phyloP scores from a whole-genome alignment of 495 filamentous ascomycete species.

The Apiosordaria backusii region DNA sequence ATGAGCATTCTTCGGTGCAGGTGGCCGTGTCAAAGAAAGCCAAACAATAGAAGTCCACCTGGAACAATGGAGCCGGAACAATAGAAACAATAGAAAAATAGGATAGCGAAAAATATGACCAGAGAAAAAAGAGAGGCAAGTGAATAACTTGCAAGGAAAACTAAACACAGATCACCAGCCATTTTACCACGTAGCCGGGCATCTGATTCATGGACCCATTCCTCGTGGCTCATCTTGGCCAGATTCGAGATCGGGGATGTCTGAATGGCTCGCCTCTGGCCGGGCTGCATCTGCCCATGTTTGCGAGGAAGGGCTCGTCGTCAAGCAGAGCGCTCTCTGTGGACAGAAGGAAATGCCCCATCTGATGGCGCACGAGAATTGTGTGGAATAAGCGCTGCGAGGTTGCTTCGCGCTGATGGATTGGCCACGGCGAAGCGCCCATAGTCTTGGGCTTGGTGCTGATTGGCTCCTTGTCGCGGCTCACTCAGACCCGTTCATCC shows the following conservation, averaged over 20 bases:
- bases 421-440: slow-evolving; percentile 29
- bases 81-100: not conserved
- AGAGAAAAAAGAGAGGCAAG: slow-evolving; percentile 8
- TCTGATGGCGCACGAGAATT: slow-evolving; percentile 19
- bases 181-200: not conserved
- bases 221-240: not conserved
- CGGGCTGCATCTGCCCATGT: slow-evolving; percentile 19
- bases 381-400: slow-evolving; percentile 38
- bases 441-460: slow-evolving; percentile 4
- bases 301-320: slow-evolving; percentile 16
- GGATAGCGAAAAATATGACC: not conserved
- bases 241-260: not conserved
- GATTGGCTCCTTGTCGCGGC: slow-evolving; percentile 34
- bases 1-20: slow-evolving; percentile 13
- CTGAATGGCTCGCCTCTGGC: slow-evolving; percentile 18
- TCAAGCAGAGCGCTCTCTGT: slow-evolving; percentile 25
- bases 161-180: not conserved
- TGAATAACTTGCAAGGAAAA: not conserved
- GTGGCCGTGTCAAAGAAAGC: not conserved
- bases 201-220: not conserved
- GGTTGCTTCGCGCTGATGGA: slow-evolving; percentile 18
- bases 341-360: slow-evolving; percentile 16
- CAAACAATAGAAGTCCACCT: slow-evolving; percentile 16
- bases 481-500: slow-evolving; percentile 22
- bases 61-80: slow-evolving; percentile 9